Evolutionary conservation across 1,139 yeast genomes (phyloP).

Genomic region (Ogataea hybrid): DNA sequence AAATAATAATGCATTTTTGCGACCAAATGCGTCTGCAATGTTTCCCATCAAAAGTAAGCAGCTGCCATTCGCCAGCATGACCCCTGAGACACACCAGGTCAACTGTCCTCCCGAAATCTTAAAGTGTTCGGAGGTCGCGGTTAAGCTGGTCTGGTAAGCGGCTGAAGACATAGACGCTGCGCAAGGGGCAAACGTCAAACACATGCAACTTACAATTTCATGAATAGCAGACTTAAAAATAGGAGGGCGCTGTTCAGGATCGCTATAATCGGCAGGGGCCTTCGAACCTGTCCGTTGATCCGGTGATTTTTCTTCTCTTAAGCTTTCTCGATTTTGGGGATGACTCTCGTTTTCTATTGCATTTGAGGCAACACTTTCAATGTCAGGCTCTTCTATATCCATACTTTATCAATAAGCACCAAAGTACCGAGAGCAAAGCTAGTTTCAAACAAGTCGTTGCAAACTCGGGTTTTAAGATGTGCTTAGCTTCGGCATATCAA

Average conservation of each 20-base stretch:
- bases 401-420: background rate
- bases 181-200: slow-evolving; percentile 40
- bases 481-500: background rate
- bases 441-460: background rate
- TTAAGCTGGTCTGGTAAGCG: slow-evolving; percentile 35
- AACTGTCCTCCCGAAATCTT: slow-evolving; percentile 37
- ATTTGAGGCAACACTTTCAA: background rate
- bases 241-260: slow-evolving; percentile 34
- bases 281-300: background rate
- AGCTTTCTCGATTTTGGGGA: background rate
- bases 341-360: background rate
- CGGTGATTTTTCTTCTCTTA: background rate
- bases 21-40: slow-evolving; percentile 43
- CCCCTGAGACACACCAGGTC: slow-evolving; percentile 42
- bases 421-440: background rate
- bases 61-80: slow-evolving; percentile 42
- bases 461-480: background rate
- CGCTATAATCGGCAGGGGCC: slow-evolving; percentile 13
- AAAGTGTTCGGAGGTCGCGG: slow-evolving; percentile 35
- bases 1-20: slow-evolving; percentile 36
- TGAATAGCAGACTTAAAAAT: slow-evolving; percentile 28
- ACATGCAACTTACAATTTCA: slow-evolving; percentile 32
- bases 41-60: slow-evolving; percentile 42
- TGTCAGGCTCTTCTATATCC: background rate
- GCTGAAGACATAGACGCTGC: slow-evolving; percentile 39